Evolutionary conservation across 2,329 filamentous ascomycete species (phyloP).

Genomic region (Stromatinia cepivora): DNA sequence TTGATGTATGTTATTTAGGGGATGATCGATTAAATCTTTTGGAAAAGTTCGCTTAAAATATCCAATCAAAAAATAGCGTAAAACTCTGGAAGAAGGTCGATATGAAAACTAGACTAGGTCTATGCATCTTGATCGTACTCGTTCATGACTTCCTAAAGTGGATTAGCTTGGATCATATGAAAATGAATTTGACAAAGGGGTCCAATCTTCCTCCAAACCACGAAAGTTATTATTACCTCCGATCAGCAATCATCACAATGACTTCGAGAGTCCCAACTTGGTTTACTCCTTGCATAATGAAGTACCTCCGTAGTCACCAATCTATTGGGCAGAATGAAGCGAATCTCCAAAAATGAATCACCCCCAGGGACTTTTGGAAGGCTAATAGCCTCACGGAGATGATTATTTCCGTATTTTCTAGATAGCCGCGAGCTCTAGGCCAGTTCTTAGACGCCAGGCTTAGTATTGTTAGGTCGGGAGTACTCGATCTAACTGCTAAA

Average conservation of each 20-base stretch:
- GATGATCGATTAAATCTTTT: too few species aligned
- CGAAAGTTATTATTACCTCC: too few species aligned
- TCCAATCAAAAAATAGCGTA: too few species aligned
- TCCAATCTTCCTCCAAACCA: too few species aligned
- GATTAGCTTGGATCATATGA: neutral
- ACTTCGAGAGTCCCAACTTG: too few species aligned
- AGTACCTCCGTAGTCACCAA: too few species aligned
- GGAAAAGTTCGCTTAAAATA: too few species aligned
- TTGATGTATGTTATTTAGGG: too few species aligned
- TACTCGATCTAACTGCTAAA: neutral
- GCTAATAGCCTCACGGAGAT: neutral
- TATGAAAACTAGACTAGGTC: too few species aligned
- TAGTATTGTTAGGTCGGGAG: neutral
- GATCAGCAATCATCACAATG: too few species aligned
- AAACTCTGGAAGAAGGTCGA: too few species aligned
- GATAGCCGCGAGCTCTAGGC: neutral
- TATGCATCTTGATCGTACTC: neutral
- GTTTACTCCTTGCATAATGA: neutral
- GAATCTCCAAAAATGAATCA: neutral
- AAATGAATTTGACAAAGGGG: neutral
- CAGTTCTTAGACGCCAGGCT: neutral
- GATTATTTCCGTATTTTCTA: neutral
- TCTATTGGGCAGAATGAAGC: too few species aligned
- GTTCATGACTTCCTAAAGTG: neutral
- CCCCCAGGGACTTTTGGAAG: neutral